Evolutionary conservation across 495 filamentous ascomycete species (phyloP).

Genomic region (Lasiosphaeria miniovina): DNA sequence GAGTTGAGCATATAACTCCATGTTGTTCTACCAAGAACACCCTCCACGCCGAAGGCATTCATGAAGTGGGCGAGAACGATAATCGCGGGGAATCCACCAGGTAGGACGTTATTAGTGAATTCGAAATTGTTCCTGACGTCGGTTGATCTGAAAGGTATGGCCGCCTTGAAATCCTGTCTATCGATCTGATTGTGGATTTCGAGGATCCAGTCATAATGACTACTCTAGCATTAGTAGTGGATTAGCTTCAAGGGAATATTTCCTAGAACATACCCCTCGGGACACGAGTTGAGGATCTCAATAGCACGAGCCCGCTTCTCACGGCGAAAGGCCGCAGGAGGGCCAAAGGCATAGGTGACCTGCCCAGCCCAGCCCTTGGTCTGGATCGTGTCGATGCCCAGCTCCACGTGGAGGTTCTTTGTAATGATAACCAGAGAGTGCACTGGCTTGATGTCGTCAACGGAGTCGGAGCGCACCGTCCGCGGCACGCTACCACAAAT

Average conservation of each 20-base stretch:
- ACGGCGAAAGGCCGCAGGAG: constrained; percentile 9
- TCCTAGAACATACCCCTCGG: constrained; percentile 37
- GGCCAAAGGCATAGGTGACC: constrained; percentile 8
- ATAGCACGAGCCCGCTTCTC: constrained; percentile 20
- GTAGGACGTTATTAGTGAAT: background rate
- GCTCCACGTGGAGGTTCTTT: constrained; percentile 23
- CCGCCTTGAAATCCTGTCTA: background rate
- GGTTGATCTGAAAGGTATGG: background rate
- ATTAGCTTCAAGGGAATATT: background rate
- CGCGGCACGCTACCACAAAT: constrained; percentile 2
- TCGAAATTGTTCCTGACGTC: background rate
- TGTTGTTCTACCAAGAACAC: constrained; percentile 14
- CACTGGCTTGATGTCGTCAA: background rate
- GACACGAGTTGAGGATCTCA: constrained; percentile 34
- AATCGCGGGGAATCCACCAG: constrained; percentile 3
- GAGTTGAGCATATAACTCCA: constrained; percentile 14
- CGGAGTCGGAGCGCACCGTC: background rate
- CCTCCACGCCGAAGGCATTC: background rate
- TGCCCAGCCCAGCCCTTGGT: background rate
- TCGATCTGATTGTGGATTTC: constrained; percentile 15
- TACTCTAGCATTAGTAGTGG: constrained; percentile 8
- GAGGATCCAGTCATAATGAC: constrained; percentile 23
- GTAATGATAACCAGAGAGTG: constrained; percentile 18
- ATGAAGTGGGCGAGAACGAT: constrained; percentile 7
- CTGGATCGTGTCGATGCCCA: constrained; percentile 2